Evolutionary conservation across 306 rosid genomes (phyloP), one percentile per base, ranked within the genome.

Genomic region (Styphnolobium japonicum): DNA sequence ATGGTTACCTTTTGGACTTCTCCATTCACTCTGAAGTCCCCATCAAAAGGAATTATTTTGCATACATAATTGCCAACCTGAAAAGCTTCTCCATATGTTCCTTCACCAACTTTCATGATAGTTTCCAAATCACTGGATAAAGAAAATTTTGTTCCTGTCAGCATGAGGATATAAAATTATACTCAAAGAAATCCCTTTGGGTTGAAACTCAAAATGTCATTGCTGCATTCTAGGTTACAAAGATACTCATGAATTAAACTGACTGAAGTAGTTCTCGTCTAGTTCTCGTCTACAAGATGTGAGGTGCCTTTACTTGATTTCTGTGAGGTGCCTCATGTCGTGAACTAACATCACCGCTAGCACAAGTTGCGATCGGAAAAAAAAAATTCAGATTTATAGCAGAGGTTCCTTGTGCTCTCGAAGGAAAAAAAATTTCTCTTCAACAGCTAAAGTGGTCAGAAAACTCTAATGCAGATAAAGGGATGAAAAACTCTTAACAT

Each of bases 61-160:
- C 97, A 91, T 49, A 95, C 99, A 45, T 82, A 84, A 49, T 84
- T 85, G 46, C 90, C 93, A 87, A 85, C 89, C 88, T 79, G 91
- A 75, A 95, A 93, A 81, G 98, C 99, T 85, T 95, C 98, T 77
- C 98, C 98, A 73, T 58, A 93, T 31, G 99, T 95, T 68, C 99
- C 99, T 85, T 95, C 99, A 10, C 99, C 99, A 73, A 91, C 45
- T 88, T 95, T 95, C 42, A 80, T 84, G 52, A 93, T 84, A 33
- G 79, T 84, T 77, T 88, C 83, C 10, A 84, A 85, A 31, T 81
- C 86, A 76, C 98, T 93, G 89, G 53, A 60, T 73, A 85, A 87
- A 72, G 48, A 80, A 76, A 83, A 53, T 6, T 21, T 9, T 11
- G 27, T 73, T 12, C 29, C 61, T 37, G 81, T 79, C 68, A 82